Evolutionary conservation across 129 eudicot genomes (phyloP).

Genomic region (Flaveria ramosissima): DNA sequence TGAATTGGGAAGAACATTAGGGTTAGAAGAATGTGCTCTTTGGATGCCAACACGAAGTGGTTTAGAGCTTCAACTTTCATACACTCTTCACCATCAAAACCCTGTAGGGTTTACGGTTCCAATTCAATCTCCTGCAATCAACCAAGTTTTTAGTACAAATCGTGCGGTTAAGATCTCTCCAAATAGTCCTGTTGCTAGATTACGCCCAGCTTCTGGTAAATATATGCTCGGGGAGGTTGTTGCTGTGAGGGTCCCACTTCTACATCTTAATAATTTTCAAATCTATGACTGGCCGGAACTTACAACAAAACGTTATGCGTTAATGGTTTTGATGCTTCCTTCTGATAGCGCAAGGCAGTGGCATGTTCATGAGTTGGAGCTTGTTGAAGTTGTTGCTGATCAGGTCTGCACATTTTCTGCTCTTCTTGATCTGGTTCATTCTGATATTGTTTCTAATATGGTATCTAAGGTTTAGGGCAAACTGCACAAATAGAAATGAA

Average conservation of each 20-base stretch:
- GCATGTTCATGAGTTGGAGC: slow-evolving; percentile 95
- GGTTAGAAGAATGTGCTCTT: slow-evolving; percentile 95
- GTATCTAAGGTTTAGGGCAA: not conserved
- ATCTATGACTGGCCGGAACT: slow-evolving; percentile 95
- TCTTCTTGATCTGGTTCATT: not conserved
- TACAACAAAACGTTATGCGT: slow-evolving; percentile 83
- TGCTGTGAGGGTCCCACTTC: slow-evolving; percentile 95
- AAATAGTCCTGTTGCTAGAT: slow-evolving; percentile 85
- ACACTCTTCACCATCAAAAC: slow-evolving; percentile 84
- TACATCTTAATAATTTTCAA: slow-evolving; percentile 84
- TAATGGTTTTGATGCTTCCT: slow-evolving; percentile 98
- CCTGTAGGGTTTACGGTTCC: slow-evolving; percentile 92
- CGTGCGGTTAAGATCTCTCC: slow-evolving; percentile 86
- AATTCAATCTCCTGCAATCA: slow-evolving; percentile 78
- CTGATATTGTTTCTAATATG: not conserved
- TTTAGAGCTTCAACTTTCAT: slow-evolving; percentile 84
- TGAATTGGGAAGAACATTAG: slow-evolving; percentile 92
- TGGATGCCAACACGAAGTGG: slow-evolving; percentile 99
- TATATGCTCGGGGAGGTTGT: slow-evolving; percentile 95
- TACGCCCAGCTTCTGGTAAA: slow-evolving; percentile 72
- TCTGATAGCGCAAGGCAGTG: slow-evolving; percentile 94
- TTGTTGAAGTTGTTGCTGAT: slow-evolving; percentile 98
- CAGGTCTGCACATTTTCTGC: slow-evolving; percentile 54
- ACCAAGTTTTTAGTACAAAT: slow-evolving; percentile 75
- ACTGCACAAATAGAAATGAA: not conserved